Evolutionary conservation across 2,329 filamentous ascomycete genomes (phyloP).

Genomic region (Trematosphaeria pertusa): DNA sequence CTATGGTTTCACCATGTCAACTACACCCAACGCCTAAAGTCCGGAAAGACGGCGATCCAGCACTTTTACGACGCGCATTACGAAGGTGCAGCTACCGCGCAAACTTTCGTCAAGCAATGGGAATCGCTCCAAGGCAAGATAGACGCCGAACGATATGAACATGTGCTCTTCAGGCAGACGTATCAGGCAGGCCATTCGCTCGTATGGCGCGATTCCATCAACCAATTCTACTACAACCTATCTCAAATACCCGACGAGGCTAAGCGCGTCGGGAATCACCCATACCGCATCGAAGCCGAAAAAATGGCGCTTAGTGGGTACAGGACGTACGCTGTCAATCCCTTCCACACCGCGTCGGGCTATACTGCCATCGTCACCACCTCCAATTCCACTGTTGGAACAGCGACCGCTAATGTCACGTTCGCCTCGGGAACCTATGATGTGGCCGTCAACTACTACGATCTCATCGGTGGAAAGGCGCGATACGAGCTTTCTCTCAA

Average conservation of each 20-base stretch:
- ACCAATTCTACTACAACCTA: conserved; percentile 67
- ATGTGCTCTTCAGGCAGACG: conserved; percentile 64
- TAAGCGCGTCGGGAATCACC: conserved; percentile 66
- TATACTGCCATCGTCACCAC: conserved; percentile 63
- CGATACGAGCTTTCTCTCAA: conserved; percentile 64
- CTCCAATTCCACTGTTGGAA: conserved; percentile 60
- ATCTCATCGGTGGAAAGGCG: conserved; percentile 65
- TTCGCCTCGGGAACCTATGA: conserved; percentile 65
- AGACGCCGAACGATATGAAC: conserved; percentile 65
- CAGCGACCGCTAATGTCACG: conserved; percentile 55
- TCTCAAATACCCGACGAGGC: conserved; percentile 66
- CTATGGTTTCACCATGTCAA: conserved; percentile 79
- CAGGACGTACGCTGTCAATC: conserved; percentile 59
- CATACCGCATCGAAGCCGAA: conserved; percentile 73
- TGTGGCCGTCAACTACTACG: conserved; percentile 71
- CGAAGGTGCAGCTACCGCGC: conserved; percentile 64
- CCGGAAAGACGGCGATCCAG: conserved; percentile 71
- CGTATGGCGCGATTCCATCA: conserved; percentile 74
- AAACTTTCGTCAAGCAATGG: conserved; percentile 65
- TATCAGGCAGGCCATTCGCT: conserved; percentile 75
- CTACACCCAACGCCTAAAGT: conserved; percentile 68
- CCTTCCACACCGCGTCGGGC: conserved; percentile 67
- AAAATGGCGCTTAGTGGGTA: conserved; percentile 68
- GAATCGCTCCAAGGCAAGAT: conserved; percentile 61
- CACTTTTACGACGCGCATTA: conserved; percentile 72